Evolutionary conservation across 176 grass and related monocot genomes (phyloP), one percentile per base, ranked within the genome.

Genomic region (Alloteropsis semialata): DNA sequence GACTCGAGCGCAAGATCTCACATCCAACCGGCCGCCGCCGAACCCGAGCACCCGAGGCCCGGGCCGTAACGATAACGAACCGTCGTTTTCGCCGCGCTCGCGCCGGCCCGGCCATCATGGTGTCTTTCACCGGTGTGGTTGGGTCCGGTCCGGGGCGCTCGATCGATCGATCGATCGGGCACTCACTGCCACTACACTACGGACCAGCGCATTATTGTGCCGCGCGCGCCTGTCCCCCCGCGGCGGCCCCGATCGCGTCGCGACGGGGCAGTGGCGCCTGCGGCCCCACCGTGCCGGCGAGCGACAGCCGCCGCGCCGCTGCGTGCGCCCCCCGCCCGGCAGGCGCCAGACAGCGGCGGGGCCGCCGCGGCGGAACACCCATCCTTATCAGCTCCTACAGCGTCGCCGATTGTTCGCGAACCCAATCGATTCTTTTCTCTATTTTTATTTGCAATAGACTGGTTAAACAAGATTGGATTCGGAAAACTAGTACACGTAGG

Each of bases 341-440:
- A 85, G 81, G 77, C 64, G 50, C 33, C 44, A 55, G 82, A 85
- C 82, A 88, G 32, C 58, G 61, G 76, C 73, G 66, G 80, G 79
- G 61, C 74, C 29, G 69, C 63, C 60, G 18, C 70, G 64, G 64
- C 59, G 55, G 16, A 50, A 50, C 69, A 33, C 24, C 64, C 81
- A 38, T 75, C 81, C n/a, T 65, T 77, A 56, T 81, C 76, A 74
- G 4, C 36, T 65, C 15, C 15, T 28, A 69, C 50, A 53, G 10
- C 10, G 1, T 5, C 34, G 34, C 22, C n/a, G n/a, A 12, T 18
- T 21, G 50, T 53, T 53, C 50, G 6, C 50, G 50, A 53, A 21
- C 22, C 22, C 50, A 53, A 6, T 21, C 18, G 13, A n/a, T n/a
- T n/a, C n/a, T n/a, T n/a, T n/a, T n/a, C n/a, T n/a, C n/a, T n/a